Evolutionary conservation across 2,329 filamentous ascomycete genomes (phyloP).

Genomic region (Raffaelea albimanens): DNA sequence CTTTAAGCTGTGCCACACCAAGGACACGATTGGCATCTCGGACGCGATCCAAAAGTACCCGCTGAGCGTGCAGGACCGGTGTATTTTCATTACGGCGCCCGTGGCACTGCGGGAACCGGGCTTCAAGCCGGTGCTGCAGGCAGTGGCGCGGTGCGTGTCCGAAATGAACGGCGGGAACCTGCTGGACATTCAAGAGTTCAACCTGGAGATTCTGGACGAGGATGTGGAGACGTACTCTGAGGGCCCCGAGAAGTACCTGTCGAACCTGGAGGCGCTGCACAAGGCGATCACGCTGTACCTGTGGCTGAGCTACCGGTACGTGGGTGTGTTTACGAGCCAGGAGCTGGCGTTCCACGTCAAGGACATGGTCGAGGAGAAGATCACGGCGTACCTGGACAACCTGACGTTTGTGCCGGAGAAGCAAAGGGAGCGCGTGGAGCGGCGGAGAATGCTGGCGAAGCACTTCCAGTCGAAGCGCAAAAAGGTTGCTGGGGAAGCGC

Average conservation of each 20-base stretch:
- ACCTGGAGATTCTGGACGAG: constrained; percentile 66
- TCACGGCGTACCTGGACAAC: constrained; percentile 52
- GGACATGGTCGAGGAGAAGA: constrained; percentile 63
- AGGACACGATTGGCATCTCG: constrained; percentile 55
- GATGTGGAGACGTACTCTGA: constrained; percentile 31
- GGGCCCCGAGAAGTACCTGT: constrained; percentile 47
- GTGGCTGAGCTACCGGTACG: constrained; percentile 87
- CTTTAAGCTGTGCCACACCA: constrained; percentile 62
- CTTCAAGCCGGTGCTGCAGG: constrained; percentile 42
- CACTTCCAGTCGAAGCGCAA: no score
- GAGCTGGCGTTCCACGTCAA: constrained; percentile 73
- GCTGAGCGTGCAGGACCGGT: constrained; percentile 63
- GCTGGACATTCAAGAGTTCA: constrained; percentile 59
- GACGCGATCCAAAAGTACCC: constrained; percentile 65
- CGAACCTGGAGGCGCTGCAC: constrained; percentile 67
- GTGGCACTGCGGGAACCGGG: constrained; percentile 42
- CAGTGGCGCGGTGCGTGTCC: constrained; percentile 62
- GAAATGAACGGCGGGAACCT: constrained; percentile 57
- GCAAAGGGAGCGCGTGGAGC: constrained; percentile 12
- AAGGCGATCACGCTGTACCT: constrained; percentile 76
- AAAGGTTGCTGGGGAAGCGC: no score
- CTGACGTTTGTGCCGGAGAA: constrained; percentile 38
- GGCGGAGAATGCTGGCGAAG: no score
- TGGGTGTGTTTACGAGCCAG: constrained; percentile 68
- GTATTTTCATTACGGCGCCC: constrained; percentile 67